A percentile compares a stretch with the other conserved stretches of the same genome.
These are phyloP conservation scores for Beauveria varroae DNA, from an alignment of 2,329 filamentous ascomycete species.

Conservation along the genomic window DNA sequence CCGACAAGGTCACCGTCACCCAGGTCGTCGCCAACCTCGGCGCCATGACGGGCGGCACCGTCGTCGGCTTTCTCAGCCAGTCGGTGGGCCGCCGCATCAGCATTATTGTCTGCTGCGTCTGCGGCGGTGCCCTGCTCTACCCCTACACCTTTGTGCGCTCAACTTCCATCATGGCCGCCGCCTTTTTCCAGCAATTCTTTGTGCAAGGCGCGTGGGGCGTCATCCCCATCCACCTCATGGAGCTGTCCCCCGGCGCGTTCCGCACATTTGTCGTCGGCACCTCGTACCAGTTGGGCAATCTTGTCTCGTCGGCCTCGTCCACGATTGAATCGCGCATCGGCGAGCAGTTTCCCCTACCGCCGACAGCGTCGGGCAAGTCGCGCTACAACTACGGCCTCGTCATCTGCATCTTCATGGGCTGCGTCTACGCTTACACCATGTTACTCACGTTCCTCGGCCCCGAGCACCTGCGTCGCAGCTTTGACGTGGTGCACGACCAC, in stretches of 20 bases:
- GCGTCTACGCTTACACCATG: slow-evolving; percentile 61
- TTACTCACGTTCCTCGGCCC: slow-evolving; percentile 56
- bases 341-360: slow-evolving; percentile 63
- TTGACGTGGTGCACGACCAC: slow-evolving; percentile 41
- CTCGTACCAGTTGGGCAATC: slow-evolving; percentile 70
- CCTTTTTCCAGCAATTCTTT: slow-evolving; percentile 78
- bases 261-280: slow-evolving; percentile 69
- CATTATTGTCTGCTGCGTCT: slow-evolving; percentile 55
- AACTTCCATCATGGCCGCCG: slow-evolving; percentile 63
- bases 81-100: slow-evolving; percentile 61
- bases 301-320: slow-evolving; percentile 59
- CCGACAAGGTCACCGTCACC: slow-evolving; percentile 57
- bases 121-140: slow-evolving; percentile 72
- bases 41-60: slow-evolving; percentile 59
- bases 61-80: slow-evolving; percentile 60
- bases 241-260: slow-evolving; percentile 64
- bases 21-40: slow-evolving; percentile 67
- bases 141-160: slow-evolving; percentile 67
- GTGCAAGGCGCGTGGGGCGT: slow-evolving; percentile 72
- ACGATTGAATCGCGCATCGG: slow-evolving; percentile 73
- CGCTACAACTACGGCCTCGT: slow-evolving; percentile 74
- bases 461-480: slow-evolving; percentile 43
- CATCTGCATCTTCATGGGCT: slow-evolving; percentile 87
- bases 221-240: slow-evolving; percentile 72
- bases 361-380: slow-evolving; percentile 37